Evolutionary conservation across 495 filamentous ascomycete species (phyloP).

Genomic region (Tuber calosporum): DNA sequence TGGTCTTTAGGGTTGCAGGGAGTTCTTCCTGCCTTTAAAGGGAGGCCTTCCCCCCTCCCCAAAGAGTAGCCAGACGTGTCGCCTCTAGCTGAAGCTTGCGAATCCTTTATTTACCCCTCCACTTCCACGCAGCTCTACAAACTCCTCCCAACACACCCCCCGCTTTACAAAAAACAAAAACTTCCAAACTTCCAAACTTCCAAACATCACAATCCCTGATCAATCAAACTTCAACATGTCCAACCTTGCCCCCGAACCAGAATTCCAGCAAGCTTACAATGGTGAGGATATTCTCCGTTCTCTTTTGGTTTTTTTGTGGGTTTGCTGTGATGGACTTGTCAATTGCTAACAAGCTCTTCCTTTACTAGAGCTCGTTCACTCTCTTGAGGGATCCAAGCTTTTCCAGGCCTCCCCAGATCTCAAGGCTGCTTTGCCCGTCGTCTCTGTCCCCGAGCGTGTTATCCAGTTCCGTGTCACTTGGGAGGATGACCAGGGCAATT

Average conservation of each 20-base stretch:
- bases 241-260: constrained; percentile 79
- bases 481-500: constrained; percentile 84
- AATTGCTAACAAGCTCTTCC: constrained; percentile 17
- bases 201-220: not conserved
- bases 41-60: not conserved
- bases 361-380: constrained; percentile 74
- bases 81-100: not conserved
- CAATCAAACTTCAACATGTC: constrained; percentile 55
- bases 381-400: constrained; percentile 85
- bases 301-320: constrained; percentile 3
- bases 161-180: not conserved
- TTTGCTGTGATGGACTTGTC: constrained; percentile 1
- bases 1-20: not conserved
- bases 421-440: constrained; percentile 78
- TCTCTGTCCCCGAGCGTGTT: constrained; percentile 86
- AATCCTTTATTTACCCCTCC: not conserved
- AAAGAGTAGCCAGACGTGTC: not conserved
- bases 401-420: constrained; percentile 93
- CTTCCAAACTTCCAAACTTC: too few relatives aligned
- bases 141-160: not conserved
- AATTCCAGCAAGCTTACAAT: constrained; percentile 98
- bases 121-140: not conserved
- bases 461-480: constrained; percentile 97
- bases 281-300: constrained; percentile 50
- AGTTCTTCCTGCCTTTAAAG: not conserved